Evolutionary conservation across 805 yeast genomes (phyloP).

Genomic region (Lachancea sp.): DNA sequence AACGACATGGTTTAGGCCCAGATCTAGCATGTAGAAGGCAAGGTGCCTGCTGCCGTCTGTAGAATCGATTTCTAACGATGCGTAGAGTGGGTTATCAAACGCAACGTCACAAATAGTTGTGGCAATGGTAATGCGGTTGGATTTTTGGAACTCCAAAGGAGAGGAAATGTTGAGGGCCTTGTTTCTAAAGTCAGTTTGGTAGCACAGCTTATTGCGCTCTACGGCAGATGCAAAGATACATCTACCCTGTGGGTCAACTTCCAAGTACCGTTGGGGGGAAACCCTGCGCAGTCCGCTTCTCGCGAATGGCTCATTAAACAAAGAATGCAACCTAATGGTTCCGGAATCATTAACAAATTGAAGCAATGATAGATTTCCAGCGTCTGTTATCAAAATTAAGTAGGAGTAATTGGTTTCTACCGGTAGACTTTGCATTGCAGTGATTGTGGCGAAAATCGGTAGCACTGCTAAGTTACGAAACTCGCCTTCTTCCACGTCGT

Average conservation of each 20-base stretch:
- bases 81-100: conserved; percentile 80
- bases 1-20: conserved; percentile 75
- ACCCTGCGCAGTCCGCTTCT: conserved; percentile 71
- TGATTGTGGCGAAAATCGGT: conserved; percentile 52
- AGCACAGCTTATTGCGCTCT: conserved; percentile 69
- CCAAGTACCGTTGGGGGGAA: conserved; percentile 67
- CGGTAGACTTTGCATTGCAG: conserved; percentile 46
- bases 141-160: conserved; percentile 63
- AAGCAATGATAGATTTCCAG: conserved; percentile 61
- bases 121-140: conserved; percentile 45
- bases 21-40: conserved; percentile 73
- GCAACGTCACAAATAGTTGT: conserved; percentile 64
- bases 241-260: conserved; percentile 65
- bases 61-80: conserved; percentile 63
- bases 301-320: conserved; percentile 58
- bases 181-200: conserved; percentile 49
- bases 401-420: conserved; percentile 50
- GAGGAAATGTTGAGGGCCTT: conserved; percentile 50
- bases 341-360: conserved; percentile 35
- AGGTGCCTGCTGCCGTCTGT: conserved; percentile 36
- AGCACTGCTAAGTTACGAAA: conserved; percentile 39
- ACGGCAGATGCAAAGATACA: conserved; percentile 65
- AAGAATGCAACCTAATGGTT: conserved; percentile 39
- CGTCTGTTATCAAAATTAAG: conserved; percentile 67
- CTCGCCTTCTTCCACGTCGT: conserved; percentile 49